Evolutionary conservation across 2,329 filamentous ascomycete species (phyloP).

Genomic region (Beauveria varroae): DNA sequence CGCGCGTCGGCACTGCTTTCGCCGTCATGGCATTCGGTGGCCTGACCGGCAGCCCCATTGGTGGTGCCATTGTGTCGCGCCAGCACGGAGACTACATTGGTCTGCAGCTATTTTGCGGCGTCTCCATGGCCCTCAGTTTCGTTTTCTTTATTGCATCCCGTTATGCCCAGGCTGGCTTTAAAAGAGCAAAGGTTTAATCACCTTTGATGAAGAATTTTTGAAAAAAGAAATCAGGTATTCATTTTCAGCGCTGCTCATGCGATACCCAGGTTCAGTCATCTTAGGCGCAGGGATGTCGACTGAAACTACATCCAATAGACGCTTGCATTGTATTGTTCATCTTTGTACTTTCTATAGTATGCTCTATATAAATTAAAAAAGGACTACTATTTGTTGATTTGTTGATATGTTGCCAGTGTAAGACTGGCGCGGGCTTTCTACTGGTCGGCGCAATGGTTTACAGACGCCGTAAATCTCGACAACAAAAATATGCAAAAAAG

Average conservation of each 20-base stretch:
- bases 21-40: slow-evolving; percentile 55
- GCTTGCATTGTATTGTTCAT: neutral
- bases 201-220: neutral
- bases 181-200: neutral
- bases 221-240: neutral
- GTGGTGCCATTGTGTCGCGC: slow-evolving; percentile 48
- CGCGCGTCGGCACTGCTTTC: slow-evolving; percentile 58
- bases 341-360: neutral
- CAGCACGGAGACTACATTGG: slow-evolving; percentile 48
- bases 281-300: neutral
- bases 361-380: neutral
- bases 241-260: neutral
- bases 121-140: slow-evolving; percentile 32
- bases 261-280: neutral
- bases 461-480: too few relatives aligned
- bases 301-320: neutral
- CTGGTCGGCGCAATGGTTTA: too few relatives aligned
- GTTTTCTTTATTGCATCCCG: slow-evolving; percentile 24
- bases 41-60: slow-evolving; percentile 61
- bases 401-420: neutral
- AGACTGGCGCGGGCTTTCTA: too few relatives aligned
- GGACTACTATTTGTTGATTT: neutral
- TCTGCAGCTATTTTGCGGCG: slow-evolving; percentile 59
- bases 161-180: slow-evolving; percentile 27
- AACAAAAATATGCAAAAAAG: too few relatives aligned